These are phyloP conservation scores for Borealophlyctis nickersoniae DNA, from an alignment of 192 early-diverging fungal species.

Conservation along the genomic window DNA sequence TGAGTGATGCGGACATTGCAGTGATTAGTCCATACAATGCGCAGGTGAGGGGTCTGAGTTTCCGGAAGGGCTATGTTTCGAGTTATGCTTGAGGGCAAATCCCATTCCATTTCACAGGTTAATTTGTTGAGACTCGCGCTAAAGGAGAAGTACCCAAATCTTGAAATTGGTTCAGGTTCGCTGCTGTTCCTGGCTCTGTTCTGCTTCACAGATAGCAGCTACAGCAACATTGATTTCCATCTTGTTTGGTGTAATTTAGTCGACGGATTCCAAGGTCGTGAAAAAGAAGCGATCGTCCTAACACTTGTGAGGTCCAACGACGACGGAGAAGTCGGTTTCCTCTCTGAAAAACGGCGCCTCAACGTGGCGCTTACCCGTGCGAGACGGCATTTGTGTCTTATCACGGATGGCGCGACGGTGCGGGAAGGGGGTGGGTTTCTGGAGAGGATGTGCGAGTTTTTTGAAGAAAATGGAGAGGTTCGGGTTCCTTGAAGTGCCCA, in stretches of 20 bases:
- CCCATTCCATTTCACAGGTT: constrained; percentile 41
- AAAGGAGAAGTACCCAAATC: constrained; percentile 48
- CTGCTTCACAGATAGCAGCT: too few relatives aligned
- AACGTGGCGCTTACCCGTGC: constrained; percentile 92
- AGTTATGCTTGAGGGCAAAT: constrained; percentile 46
- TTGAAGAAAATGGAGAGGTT: neutral
- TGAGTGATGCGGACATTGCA: constrained; percentile 64
- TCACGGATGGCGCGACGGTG: constrained; percentile 59
- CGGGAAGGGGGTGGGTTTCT: constrained; percentile 1
- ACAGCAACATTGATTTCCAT: too few relatives aligned
- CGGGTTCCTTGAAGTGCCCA: neutral
- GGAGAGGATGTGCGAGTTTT: neutral
- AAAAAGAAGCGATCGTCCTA: constrained; percentile 83
- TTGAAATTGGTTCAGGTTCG: constrained; percentile 70
- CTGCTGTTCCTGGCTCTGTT: neutral
- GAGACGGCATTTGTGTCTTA: constrained; percentile 78
- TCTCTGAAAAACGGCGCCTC: constrained; percentile 73
- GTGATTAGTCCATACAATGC: constrained; percentile 80
- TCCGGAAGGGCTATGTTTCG: constrained; percentile 18
- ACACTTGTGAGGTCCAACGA: constrained; percentile 80
- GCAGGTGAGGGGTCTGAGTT: too few relatives aligned
- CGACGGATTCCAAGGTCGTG: constrained; percentile 89
- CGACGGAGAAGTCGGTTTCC: constrained; percentile 76
- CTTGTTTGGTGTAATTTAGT: constrained; percentile 51
- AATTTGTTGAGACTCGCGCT: constrained; percentile 35